These are phyloP conservation scores for Populus euphratica DNA, from an alignment of 345 rosid species.

Conservation along the genomic window DNA sequence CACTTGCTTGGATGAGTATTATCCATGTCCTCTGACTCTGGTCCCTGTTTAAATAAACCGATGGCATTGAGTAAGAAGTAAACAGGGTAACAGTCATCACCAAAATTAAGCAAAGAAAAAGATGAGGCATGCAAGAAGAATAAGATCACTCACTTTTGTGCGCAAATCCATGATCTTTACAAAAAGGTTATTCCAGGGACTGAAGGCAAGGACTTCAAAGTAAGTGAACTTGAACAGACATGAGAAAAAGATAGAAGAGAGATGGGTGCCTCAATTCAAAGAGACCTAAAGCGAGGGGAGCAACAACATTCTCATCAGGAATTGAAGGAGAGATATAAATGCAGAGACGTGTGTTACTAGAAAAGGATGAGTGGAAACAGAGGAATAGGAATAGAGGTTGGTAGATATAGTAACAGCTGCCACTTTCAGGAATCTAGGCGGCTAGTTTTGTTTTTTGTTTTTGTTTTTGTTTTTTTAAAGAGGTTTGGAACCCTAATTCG, in stretches of 20 bases:
- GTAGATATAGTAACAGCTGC: not conserved
- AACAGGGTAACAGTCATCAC: not conserved
- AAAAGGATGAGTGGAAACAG: not conserved
- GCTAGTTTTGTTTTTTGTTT: not conserved
- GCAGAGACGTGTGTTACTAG: not conserved
- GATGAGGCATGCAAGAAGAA: not conserved
- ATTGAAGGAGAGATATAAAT: not conserved
- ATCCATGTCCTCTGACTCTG: slow-evolving; percentile 7
- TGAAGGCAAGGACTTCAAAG: not conserved
- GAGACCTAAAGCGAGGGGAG: not conserved
- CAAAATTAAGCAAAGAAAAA: not conserved
- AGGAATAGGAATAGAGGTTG: not conserved
- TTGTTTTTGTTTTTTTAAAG: not conserved
- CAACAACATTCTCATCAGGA: not conserved
- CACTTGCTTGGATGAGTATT: not conserved
- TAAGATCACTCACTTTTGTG: slow-evolving; percentile 9
- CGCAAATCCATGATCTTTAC: slow-evolving; percentile 1
- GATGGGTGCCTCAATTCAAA: not conserved
- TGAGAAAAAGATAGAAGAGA: not conserved
- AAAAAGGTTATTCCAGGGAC: not conserved
- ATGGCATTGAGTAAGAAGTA: not conserved
- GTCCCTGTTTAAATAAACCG: not conserved
- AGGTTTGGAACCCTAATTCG: slow-evolving; percentile 26
- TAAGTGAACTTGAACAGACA: not conserved
- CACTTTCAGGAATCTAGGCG: not conserved